A percentile compares a stretch with the other conserved stretches of the same genome.
phyloP scores from a whole-genome alignment of 352 stramenopile genomes.

The Phytophthora lateralis region DNA sequence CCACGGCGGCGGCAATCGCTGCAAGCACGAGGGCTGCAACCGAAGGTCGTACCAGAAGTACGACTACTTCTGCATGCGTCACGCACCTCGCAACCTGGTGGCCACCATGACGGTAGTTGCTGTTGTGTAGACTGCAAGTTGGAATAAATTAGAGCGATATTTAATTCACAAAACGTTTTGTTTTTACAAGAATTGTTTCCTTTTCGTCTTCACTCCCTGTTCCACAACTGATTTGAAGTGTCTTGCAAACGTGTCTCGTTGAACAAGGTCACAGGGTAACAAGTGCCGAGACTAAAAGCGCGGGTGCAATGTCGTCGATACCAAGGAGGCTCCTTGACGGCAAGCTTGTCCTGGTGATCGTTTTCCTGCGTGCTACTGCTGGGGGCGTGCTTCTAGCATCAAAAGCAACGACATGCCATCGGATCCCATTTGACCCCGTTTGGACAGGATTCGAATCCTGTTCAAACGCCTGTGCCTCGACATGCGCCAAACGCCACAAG shows the following conservation, averaged over 20 bases:
- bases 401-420: not conserved
- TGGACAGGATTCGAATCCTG: no score
- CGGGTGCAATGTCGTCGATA: no score
- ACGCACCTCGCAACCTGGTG: conserved; percentile 31
- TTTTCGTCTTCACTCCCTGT: not conserved
- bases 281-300: no score
- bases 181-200: not conserved
- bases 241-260: no score
- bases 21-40: conserved; percentile 59
- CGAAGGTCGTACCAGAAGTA: conserved; percentile 73
- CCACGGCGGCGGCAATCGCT: conserved; percentile 71
- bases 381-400: no score
- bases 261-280: no score
- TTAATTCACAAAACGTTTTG: conserved; percentile 17
- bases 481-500: conserved; percentile 12
- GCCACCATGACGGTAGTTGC: not conserved
- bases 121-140: conserved; percentile 5
- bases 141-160: conserved; percentile 22
- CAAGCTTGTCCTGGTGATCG: no score
- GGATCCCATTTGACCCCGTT: not conserved
- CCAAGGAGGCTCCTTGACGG: no score
- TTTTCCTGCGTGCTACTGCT: no score
- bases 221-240: no score
- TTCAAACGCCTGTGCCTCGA: not conserved
- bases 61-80: conserved; percentile 64